phyloP scores from a whole-genome alignment of 306 rosid species.

The Casuarina equisetifolia region DNA sequence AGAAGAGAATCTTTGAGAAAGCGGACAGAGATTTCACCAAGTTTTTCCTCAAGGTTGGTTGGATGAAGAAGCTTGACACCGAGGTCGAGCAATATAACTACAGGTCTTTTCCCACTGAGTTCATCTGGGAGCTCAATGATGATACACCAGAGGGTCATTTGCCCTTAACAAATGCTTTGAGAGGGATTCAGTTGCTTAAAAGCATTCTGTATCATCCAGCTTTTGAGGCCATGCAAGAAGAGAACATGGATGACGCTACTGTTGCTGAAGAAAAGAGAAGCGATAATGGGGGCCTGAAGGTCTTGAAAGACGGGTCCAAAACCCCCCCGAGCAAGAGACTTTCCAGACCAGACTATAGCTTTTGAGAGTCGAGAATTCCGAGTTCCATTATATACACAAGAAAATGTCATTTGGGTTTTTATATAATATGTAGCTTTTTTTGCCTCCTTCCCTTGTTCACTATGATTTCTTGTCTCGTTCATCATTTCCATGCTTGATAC shows the following conservation, averaged over 20 bases:
- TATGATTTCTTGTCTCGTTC: not conserved
- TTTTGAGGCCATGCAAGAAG: slow-evolving; percentile 38
- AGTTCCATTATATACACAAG: slow-evolving; percentile 16
- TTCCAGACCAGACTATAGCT: slow-evolving; percentile 69
- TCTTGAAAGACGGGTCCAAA: slow-evolving; percentile 32
- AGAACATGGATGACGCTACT: slow-evolving; percentile 9
- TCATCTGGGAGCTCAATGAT: slow-evolving; percentile 72
- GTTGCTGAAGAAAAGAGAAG: slow-evolving; percentile 10
- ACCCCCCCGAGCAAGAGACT: slow-evolving; percentile 26
- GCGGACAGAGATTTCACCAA: slow-evolving; percentile 59
- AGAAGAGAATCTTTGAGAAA: slow-evolving; percentile 65
- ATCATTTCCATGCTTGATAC: not conserved
- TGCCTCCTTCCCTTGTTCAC: not conserved
- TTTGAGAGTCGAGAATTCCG: slow-evolving; percentile 37
- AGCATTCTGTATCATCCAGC: slow-evolving; percentile 70
- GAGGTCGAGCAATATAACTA: slow-evolving; percentile 83
- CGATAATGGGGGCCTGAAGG: slow-evolving; percentile 35
- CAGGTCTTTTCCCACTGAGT: slow-evolving; percentile 82
- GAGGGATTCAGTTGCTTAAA: slow-evolving; percentile 75
- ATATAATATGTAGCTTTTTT: not conserved
- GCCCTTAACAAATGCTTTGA: slow-evolving; percentile 85
- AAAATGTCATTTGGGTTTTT: slow-evolving; percentile 31
- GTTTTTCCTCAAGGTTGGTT: slow-evolving; percentile 72
- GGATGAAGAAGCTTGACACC: slow-evolving; percentile 98
- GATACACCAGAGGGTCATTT: slow-evolving; percentile 90